Percentiles rank a stretch among this genome's conserved stretches.
phyloP scores from a whole-genome alignment of 768 basidiomycete species.

The Podaxis mareebaensis region DNA sequence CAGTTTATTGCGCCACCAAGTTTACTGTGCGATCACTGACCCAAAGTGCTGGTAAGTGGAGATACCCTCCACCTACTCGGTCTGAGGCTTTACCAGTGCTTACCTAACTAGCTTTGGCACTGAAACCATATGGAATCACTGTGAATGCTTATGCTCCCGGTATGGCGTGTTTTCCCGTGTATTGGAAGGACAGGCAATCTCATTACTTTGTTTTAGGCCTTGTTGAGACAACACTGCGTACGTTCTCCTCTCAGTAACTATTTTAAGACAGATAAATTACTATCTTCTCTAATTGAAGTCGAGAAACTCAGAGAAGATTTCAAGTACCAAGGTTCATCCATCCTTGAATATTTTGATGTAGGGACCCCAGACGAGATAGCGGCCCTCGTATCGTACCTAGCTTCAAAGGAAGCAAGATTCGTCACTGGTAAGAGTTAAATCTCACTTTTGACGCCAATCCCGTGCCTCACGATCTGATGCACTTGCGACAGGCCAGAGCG shows the following conservation, averaged over 20 bases:
- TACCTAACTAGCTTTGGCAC: constrained; percentile 19
- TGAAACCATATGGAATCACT: constrained; percentile 29
- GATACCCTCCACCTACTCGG: too few species aligned
- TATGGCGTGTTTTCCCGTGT: constrained; percentile 4
- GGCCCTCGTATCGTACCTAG: constrained; percentile 22
- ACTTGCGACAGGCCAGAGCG: constrained; percentile 3
- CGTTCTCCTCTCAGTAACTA: too few species aligned
- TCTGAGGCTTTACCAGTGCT: background rate
- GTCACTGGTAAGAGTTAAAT: constrained; percentile 19
- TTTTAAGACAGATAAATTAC: too few species aligned
- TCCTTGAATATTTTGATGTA: background rate
- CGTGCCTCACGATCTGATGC: too few species aligned
- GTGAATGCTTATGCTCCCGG: constrained; percentile 38
- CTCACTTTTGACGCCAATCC: background rate
- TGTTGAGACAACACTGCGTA: too few species aligned
- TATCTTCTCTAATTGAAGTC: too few species aligned
- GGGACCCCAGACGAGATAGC: constrained; percentile 18
- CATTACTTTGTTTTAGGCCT: too few species aligned
- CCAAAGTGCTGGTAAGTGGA: constrained; percentile 30
- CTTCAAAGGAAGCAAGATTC: constrained; percentile 19
- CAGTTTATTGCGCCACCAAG: constrained; percentile 37
- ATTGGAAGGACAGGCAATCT: too few species aligned
- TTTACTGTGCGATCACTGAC: constrained; percentile 44
- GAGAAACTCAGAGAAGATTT: too few species aligned
- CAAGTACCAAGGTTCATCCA: too few species aligned